Conservation (phyloP, 495 filamentous ascomycete species). For the Opeltia flavorubescens region DNA sequence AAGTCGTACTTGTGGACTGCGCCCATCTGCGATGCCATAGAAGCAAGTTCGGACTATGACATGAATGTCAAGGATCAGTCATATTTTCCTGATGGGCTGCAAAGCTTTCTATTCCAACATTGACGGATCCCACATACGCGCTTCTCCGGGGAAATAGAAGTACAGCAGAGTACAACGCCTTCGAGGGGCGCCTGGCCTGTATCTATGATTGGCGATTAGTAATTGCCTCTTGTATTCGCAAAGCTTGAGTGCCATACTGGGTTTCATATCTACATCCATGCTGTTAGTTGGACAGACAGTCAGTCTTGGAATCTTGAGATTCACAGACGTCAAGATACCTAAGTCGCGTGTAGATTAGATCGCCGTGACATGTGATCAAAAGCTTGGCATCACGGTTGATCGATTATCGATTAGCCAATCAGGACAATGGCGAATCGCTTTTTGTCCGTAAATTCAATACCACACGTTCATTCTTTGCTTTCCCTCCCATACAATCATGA, state of each 20-base stretch:
- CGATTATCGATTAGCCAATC: too few relatives aligned
- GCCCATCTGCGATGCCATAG: conserved; percentile 66
- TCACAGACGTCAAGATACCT: too few relatives aligned
- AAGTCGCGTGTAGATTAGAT: background rate
- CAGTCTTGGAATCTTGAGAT: background rate
- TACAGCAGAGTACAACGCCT: conserved; percentile 84
- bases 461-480: too few relatives aligned
- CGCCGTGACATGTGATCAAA: background rate
- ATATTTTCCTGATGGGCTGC: background rate
- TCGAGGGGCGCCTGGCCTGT: conserved; percentile 49
- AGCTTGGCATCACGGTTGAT: background rate
- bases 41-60: conserved; percentile 50
- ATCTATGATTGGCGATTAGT: conserved; percentile 27
- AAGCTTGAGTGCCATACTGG: background rate
- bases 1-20: conserved; percentile 76
- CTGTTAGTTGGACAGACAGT: background rate
- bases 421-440: too few relatives aligned
- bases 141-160: conserved; percentile 65
- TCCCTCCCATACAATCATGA: too few relatives aligned
- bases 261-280: background rate
- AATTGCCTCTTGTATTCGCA: background rate
- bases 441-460: too few relatives aligned
- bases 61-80: background rate
- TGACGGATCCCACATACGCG: conserved; percentile 42
- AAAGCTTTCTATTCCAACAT: background rate